Conservation (phyloP, 1,139 yeast species). For the Saccharomyces hybrid region DNA sequence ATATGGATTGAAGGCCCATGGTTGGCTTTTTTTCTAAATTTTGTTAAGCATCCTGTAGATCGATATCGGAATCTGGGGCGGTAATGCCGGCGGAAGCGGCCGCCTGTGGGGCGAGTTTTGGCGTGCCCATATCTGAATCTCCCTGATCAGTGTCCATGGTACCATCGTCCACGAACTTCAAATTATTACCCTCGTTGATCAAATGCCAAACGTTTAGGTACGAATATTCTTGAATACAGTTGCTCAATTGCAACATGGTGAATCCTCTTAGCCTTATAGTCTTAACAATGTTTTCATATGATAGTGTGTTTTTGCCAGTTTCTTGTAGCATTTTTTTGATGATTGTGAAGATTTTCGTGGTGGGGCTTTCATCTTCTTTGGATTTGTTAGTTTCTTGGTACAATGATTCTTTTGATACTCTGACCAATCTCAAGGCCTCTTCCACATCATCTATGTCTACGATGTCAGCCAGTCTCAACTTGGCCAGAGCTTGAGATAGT, state of each 20-base stretch:
- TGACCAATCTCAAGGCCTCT: slow-evolving; percentile 82
- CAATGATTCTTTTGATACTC: slow-evolving; percentile 79
- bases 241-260: slow-evolving; percentile 69
- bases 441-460: slow-evolving; percentile 83
- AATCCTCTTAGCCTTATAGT: slow-evolving; percentile 79
- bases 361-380: slow-evolving; percentile 47
- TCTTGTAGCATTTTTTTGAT: slow-evolving; percentile 30
- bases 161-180: slow-evolving; percentile 35
- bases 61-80: slow-evolving; percentile 1
- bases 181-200: slow-evolving; percentile 54
- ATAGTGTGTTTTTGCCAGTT: slow-evolving; percentile 40
- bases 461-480: slow-evolving; percentile 67
- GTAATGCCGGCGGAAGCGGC: neutral
- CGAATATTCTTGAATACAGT: slow-evolving; percentile 68
- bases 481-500: slow-evolving; percentile 89
- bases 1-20: neutral
- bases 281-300: slow-evolving; percentile 54
- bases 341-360: slow-evolving; percentile 55
- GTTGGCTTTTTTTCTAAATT: neutral
- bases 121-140: neutral
- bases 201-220: slow-evolving; percentile 71
- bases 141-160: slow-evolving; percentile 16
- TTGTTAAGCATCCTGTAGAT: neutral
- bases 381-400: slow-evolving; percentile 45
- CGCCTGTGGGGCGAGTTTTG: neutral